Evolutionary conservation across 305 asterid species (phyloP).

Genomic region (Fraxinus albicans): DNA sequence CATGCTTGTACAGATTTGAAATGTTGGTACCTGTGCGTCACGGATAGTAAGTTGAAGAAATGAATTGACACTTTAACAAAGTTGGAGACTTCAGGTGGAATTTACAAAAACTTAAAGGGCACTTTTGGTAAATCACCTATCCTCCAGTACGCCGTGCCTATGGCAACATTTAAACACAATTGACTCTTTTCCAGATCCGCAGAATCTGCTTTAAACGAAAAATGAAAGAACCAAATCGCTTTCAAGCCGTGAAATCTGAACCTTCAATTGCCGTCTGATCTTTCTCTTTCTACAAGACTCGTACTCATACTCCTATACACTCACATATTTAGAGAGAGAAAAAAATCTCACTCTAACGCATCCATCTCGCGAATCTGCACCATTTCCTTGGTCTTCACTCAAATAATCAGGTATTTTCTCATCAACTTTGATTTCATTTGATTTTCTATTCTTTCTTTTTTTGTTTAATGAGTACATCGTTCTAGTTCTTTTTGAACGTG

Average conservation of each 20-base stretch:
- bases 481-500: background rate
- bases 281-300: conserved; percentile 9
- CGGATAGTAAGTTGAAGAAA: background rate
- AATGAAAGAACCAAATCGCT: conserved; percentile 1
- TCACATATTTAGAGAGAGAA: conserved; percentile 14
- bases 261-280: conserved; percentile 12
- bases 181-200: conserved; percentile 41
- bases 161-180: conserved; percentile 32
- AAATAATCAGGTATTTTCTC: conserved; percentile 17
- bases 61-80: background rate
- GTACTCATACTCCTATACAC: background rate
- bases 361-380: conserved; percentile 11
- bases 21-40: background rate
- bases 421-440: background rate
- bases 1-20: background rate
- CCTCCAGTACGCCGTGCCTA: conserved; percentile 36
- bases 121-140: conserved; percentile 11
- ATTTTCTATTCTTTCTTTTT: background rate
- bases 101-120: conserved; percentile 14
- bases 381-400: conserved; percentile 7
- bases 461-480: background rate
- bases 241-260: conserved; percentile 1
- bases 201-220: conserved; percentile 9
- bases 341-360: background rate
- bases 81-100: background rate